Conservation (phyloP, 2,329 filamentous ascomycete species). For the Beauveria sp. region DNA sequence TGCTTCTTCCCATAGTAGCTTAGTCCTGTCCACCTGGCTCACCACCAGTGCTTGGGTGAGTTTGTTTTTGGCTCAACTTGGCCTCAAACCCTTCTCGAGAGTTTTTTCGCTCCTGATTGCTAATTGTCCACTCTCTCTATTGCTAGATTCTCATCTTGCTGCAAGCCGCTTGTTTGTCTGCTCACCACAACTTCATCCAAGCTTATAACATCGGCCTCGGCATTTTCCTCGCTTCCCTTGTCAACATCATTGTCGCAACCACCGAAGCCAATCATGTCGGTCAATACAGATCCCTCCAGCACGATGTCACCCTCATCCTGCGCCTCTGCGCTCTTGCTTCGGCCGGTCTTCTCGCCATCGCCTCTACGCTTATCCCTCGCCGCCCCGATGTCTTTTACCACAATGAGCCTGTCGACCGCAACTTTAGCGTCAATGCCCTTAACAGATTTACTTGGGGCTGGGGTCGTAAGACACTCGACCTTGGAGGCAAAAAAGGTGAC, state of each 20-base stretch:
- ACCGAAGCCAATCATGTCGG: conserved; percentile 35
- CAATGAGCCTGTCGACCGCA: conserved; percentile 52
- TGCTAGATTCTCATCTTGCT: conserved; percentile 41
- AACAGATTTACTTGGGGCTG: conserved; percentile 60
- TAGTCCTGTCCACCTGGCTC: conserved; percentile 52
- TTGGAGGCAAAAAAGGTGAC: conserved; percentile 49
- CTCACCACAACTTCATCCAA: conserved; percentile 42
- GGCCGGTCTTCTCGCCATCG: conserved; percentile 36
- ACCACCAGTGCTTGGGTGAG: conserved; percentile 56
- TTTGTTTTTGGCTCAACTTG: conserved; percentile 8
- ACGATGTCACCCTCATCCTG: conserved; percentile 34
- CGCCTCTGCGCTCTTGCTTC: conserved; percentile 39
- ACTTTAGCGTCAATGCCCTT: conserved; percentile 54
- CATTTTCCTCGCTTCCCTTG: conserved; percentile 38
- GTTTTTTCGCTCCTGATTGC: not conserved
- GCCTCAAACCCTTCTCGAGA: not conserved
- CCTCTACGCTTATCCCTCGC: conserved; percentile 52
- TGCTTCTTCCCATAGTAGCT: conserved; percentile 24
- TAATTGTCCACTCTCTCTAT: not conserved
- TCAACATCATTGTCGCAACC: conserved; percentile 36
- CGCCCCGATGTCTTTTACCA: conserved; percentile 59
- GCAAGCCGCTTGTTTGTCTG: conserved; percentile 42
- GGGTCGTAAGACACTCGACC: conserved; percentile 46
- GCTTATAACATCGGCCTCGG: conserved; percentile 47
- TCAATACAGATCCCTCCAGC: conserved; percentile 23